Conservation (phyloP, 129 eudicot genomes). For the Tagetes patula region DNA sequence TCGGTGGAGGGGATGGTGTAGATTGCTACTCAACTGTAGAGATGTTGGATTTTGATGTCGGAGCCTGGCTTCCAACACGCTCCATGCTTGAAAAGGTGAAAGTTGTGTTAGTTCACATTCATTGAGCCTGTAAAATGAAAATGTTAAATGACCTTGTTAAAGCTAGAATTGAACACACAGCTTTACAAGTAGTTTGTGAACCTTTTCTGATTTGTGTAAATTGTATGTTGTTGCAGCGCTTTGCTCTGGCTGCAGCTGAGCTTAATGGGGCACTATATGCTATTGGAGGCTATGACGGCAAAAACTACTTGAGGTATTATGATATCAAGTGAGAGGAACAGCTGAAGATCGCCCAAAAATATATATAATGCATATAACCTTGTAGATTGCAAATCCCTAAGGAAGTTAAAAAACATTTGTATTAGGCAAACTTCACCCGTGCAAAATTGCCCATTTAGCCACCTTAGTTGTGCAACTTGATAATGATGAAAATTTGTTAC, state of each 20-base stretch:
- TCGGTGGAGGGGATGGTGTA: constrained; percentile 75
- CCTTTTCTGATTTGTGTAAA: not conserved
- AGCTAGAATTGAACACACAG: not conserved
- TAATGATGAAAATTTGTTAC: not conserved
- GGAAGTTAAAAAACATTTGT: not conserved
- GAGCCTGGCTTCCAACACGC: constrained; percentile 63
- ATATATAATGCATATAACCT: not conserved
- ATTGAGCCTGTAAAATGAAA: not conserved
- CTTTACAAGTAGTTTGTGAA: not conserved
- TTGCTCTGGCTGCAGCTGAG: constrained; percentile 68
- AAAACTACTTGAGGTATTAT: constrained; percentile 54
- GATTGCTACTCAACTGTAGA: constrained; percentile 64
- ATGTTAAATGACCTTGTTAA: not conserved
- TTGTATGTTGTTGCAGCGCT: constrained; percentile 50
- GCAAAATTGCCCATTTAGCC: not conserved
- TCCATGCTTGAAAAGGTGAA: constrained; percentile 82
- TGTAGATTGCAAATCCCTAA: not conserved
- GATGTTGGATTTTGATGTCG: constrained; percentile 70
- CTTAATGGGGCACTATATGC: constrained; percentile 79
- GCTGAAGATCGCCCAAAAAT: not conserved
- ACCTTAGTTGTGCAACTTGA: not conserved
- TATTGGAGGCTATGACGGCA: constrained; percentile 86
- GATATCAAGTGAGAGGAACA: not conserved
- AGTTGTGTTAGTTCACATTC: not conserved
- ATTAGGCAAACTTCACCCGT: not conserved